phyloP scores from a whole-genome alignment of 768 basidiomycete genomes.

The Dendrothele bispora region DNA sequence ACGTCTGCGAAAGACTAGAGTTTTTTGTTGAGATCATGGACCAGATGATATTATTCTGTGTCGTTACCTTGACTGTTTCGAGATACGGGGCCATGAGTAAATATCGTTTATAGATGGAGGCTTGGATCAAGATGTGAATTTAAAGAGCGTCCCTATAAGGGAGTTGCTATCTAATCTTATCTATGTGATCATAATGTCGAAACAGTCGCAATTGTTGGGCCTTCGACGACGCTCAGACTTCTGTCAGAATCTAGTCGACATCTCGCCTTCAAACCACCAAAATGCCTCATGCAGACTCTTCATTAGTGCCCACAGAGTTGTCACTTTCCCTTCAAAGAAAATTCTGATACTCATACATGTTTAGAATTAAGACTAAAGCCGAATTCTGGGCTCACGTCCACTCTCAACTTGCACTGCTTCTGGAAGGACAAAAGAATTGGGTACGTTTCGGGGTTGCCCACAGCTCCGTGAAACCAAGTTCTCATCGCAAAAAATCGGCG shows the following conservation, averaged over 20 bases:
- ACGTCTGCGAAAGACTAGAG: slow-evolving; percentile 92
- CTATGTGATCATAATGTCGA: slow-evolving; percentile 29
- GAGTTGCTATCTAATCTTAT: slow-evolving; percentile 10
- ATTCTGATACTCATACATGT: background rate
- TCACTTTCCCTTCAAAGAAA: too few relatives aligned
- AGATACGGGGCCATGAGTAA: slow-evolving; percentile 72
- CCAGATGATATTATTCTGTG: background rate
- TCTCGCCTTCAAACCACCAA: slow-evolving; percentile 11
- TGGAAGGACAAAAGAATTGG: slow-evolving; percentile 77
- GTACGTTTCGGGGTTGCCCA: slow-evolving; percentile 39
- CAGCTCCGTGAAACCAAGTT: slow-evolving; percentile 3
- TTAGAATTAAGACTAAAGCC: slow-evolving; percentile 64
- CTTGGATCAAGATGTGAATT: too few relatives aligned
- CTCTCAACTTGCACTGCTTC: slow-evolving; percentile 56
- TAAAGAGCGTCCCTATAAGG: slow-evolving; percentile 11
- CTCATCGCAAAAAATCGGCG: background rate
- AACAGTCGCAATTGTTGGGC: slow-evolving; percentile 2
- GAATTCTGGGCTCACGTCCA: slow-evolving; percentile 83
- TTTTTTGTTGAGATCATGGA: background rate
- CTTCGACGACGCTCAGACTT: background rate
- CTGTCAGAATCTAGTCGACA: background rate
- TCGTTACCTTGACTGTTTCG: slow-evolving; percentile 61
- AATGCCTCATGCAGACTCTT: slow-evolving; percentile 87
- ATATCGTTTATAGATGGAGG: slow-evolving; percentile 13
- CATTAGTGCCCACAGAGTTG: slow-evolving; percentile 60